phyloP scores from a whole-genome alignment of 2,329 filamentous ascomycete species.

The Ciborinia camelliae region DNA sequence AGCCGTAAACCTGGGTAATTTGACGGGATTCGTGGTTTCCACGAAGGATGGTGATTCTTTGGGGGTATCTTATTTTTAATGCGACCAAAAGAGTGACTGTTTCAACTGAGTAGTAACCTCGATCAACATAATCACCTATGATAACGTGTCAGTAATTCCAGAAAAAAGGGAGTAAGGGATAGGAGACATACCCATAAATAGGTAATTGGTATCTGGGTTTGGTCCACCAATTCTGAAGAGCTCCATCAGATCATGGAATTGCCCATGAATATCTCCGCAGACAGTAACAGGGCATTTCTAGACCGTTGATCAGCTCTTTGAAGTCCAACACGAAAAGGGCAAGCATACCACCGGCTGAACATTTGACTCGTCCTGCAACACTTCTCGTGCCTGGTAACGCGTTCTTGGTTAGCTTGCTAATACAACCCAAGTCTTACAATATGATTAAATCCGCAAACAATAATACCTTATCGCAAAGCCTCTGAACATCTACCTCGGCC shows the following conservation, averaged over 20 bases:
- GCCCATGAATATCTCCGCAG: slow-evolving; percentile 97
- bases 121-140: slow-evolving; percentile 92
- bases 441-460: slow-evolving; percentile 23
- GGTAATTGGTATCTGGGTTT: slow-evolving; percentile 97
- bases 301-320: slow-evolving; percentile 25
- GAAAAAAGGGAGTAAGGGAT: slow-evolving; percentile 1
- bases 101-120: slow-evolving; percentile 98
- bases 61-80: slow-evolving; percentile 96
- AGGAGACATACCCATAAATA: slow-evolving; percentile 82
- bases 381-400: slow-evolving; percentile 76
- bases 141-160: slow-evolving; percentile 24
- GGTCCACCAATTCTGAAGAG: slow-evolving; percentile 98
- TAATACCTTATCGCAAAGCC: slow-evolving; percentile 93
- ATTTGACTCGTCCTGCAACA: slow-evolving; percentile 95
- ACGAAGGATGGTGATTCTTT: slow-evolving; percentile 96
- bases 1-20: slow-evolving; percentile 98
- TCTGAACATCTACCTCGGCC: slow-evolving; percentile 88
- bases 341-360: slow-evolving; percentile 91
- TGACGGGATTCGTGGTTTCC: slow-evolving; percentile 99
- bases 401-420: slow-evolving; percentile 13
- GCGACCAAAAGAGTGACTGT: slow-evolving; percentile 94
- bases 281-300: slow-evolving; percentile 98
- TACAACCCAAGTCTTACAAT: slow-evolving; percentile 4
- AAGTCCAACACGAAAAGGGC: slow-evolving; percentile 33
- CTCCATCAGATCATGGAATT: slow-evolving; percentile 99